These are phyloP conservation scores for Cicer cuneatum DNA, from an alignment of 306 rosid species.

Conservation along the genomic window DNA sequence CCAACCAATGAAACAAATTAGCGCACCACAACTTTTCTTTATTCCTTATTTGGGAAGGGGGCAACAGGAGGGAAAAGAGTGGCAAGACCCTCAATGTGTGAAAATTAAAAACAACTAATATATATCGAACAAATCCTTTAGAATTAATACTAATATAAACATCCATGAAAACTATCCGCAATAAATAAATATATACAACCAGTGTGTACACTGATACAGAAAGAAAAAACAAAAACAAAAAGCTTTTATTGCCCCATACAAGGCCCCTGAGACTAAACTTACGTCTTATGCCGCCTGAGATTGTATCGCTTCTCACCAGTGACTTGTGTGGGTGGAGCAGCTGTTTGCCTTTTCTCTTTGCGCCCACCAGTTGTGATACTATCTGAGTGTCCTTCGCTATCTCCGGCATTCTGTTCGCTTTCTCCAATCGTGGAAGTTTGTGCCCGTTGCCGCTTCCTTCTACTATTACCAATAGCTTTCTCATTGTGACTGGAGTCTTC, in stretches of 20 bases:
- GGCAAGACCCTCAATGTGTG: not conserved
- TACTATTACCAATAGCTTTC: conserved; percentile 49
- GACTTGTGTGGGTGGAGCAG: conserved; percentile 54
- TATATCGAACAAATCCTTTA: not conserved
- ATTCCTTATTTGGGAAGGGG: conserved; percentile 2
- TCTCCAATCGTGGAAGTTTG: conserved; percentile 59
- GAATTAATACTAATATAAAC: conserved; percentile 26
- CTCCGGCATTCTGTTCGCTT: conserved; percentile 65
- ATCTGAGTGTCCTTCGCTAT: conserved; percentile 76
- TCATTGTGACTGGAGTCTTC: conserved; percentile 55
- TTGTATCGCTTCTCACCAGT: conserved; percentile 77
- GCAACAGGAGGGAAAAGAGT: not conserved
- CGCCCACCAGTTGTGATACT: conserved; percentile 70
- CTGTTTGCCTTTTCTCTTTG: conserved; percentile 68
- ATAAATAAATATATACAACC: conserved; percentile 29
- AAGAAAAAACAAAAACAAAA: not conserved
- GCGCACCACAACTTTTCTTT: not conserved
- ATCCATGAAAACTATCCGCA: conserved; percentile 19
- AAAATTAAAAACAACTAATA: conserved; percentile 23
- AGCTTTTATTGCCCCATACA: conserved; percentile 13
- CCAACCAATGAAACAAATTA: conserved; percentile 12
- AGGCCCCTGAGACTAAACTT: conserved; percentile 55
- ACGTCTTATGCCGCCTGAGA: conserved; percentile 82
- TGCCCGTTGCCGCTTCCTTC: conserved; percentile 64
- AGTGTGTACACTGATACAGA: not conserved